Percentiles rank a stretch among this genome's conserved stretches.
Conservation (phyloP, 257 asterid species). For the Ligustrum vulgare region DNA sequence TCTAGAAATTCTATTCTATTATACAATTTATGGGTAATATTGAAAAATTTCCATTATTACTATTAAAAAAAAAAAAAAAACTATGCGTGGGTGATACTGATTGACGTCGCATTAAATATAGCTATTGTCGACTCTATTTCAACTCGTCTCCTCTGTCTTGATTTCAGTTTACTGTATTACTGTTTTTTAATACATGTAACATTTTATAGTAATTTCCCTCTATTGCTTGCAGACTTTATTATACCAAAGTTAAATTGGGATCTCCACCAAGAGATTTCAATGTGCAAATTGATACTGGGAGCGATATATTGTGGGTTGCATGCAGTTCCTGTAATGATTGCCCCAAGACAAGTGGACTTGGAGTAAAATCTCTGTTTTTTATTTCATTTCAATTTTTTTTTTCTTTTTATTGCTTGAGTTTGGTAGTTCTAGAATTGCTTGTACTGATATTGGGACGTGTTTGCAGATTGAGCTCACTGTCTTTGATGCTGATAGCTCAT, state of each 20-base stretch:
- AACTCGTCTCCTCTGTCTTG: conserved; percentile 4
- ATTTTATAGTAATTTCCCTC: background rate
- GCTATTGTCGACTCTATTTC: conserved; percentile 14
- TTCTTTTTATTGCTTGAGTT: background rate
- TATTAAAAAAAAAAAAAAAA: too few species aligned
- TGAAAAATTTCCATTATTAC: background rate
- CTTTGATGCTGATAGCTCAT: conserved; percentile 61
- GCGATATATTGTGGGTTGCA: conserved; percentile 74
- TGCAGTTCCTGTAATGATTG: conserved; percentile 62
- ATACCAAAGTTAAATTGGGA: conserved; percentile 69
- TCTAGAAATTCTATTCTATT: background rate
- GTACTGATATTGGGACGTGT: conserved; percentile 5
- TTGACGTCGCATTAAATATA: background rate
- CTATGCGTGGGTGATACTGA: background rate
- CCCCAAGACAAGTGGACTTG: conserved; percentile 58
- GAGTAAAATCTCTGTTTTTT: conserved; percentile 38
- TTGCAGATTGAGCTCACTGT: conserved; percentile 75
- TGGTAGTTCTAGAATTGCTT: conserved; percentile 17
- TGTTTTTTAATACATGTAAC: background rate
- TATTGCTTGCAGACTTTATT: conserved; percentile 51
- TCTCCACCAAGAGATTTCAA: conserved; percentile 61
- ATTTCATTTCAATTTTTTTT: conserved; percentile 16
- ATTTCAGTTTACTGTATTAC: background rate
- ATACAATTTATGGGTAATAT: background rate
- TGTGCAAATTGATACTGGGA: conserved; percentile 81